Evolutionary conservation across 2,329 filamentous ascomycete species (phyloP).

Genomic region (Exophiala viscosa): DNA sequence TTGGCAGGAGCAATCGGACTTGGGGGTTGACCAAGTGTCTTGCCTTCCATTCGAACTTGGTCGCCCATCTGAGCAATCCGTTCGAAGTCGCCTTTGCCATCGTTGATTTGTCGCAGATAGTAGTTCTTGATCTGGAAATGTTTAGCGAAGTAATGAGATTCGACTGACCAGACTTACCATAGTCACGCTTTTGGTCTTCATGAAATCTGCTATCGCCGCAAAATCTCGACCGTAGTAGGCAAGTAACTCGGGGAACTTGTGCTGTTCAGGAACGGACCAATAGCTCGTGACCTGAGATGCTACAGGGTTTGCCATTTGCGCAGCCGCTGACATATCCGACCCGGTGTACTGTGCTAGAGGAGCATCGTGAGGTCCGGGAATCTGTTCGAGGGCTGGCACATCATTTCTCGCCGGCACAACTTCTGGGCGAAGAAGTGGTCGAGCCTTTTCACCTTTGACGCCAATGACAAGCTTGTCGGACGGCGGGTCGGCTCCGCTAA

Average conservation of each 20-base stretch:
- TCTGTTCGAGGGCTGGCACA: conserved; percentile 8
- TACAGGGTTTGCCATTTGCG: conserved; percentile 4
- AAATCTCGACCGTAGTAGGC: conserved; percentile 48
- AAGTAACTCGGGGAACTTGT: conserved; percentile 45
- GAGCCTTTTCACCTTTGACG: conserved; percentile 16
- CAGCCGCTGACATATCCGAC: conserved; percentile 5
- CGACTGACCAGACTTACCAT: conserved; percentile 40
- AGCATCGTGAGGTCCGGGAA: conserved; percentile 12
- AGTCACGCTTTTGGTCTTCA: conserved; percentile 51
- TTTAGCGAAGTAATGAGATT: conserved; percentile 5
- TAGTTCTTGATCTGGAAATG: conserved; percentile 47
- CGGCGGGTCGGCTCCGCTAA: conserved; percentile 18
- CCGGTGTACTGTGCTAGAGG: conserved; percentile 11
- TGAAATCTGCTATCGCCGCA: conserved; percentile 46
- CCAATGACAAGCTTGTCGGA: conserved; percentile 12
- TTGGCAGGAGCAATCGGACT: conserved; percentile 42
- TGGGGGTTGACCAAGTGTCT: conserved; percentile 43
- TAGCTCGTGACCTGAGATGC: conserved; percentile 46
- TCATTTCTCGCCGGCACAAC: conserved; percentile 13
- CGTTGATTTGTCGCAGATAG: conserved; percentile 43
- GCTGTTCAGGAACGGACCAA: conserved; percentile 50
- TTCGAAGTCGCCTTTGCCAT: conserved; percentile 44
- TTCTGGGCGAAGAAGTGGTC: conserved; percentile 21
- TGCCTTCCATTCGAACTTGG: conserved; percentile 42
- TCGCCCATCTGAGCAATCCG: conserved; percentile 42